phyloP scores from a whole-genome alignment of 106 monocot species.

The Allium cepa region DNA sequence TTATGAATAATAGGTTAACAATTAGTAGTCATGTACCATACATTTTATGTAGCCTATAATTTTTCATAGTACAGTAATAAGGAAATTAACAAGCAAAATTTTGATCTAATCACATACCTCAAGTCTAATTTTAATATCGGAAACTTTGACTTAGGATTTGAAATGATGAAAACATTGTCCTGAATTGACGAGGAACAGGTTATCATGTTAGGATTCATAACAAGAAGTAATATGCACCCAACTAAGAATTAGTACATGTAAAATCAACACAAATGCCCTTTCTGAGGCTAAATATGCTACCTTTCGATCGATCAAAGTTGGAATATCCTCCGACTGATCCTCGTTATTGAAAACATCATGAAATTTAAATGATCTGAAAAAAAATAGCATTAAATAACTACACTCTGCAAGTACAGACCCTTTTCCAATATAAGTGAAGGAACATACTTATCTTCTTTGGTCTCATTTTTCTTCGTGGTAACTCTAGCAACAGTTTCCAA shows the following conservation, averaged over 20 bases:
- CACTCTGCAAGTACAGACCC: no score
- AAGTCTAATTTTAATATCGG: constrained; percentile 86
- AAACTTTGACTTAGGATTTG: constrained; percentile 94
- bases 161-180: constrained; percentile 97
- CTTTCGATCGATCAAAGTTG: constrained; percentile 91
- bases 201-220: neutral
- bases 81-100: no score
- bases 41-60: no score
- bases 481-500: constrained; percentile 98
- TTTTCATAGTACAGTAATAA: no score
- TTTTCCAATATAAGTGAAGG: constrained; percentile 3
- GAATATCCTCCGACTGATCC: constrained; percentile 75
- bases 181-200: constrained; percentile 12
- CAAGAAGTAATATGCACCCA: neutral
- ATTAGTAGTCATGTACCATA: no score
- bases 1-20: no score
- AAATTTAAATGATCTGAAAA: constrained; percentile 75
- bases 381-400: neutral
- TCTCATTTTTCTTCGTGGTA: constrained; percentile 89
- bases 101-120: constrained; percentile 32
- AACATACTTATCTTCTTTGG: constrained; percentile 88
- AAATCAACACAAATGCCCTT: no score
- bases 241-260: no score
- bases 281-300: constrained; percentile 14
- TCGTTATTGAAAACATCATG: constrained; percentile 93